phyloP scores from a whole-genome alignment of 345 rosid species.

The Gossypium bickii region DNA sequence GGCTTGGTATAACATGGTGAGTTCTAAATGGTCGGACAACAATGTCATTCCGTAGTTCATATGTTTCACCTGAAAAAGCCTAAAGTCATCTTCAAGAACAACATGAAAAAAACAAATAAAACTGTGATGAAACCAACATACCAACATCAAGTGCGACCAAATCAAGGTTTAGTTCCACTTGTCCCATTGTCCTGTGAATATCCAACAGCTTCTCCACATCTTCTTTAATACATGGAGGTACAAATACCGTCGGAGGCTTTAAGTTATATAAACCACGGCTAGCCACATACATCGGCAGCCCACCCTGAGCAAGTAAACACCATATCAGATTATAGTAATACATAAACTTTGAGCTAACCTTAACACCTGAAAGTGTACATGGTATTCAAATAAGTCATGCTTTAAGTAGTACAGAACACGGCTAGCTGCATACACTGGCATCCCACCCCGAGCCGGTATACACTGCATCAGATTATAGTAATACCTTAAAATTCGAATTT shows the following conservation, averaged over 20 bases:
- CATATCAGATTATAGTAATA: neutral
- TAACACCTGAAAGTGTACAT: no score
- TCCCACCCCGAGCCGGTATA: constrained; percentile 51
- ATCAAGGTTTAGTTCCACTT: constrained; percentile 75
- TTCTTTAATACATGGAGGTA: constrained; percentile 76
- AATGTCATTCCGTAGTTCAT: constrained; percentile 75
- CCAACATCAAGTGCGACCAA: constrained; percentile 76
- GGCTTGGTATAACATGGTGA: constrained; percentile 86
- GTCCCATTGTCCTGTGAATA: constrained; percentile 74
- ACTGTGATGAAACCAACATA: constrained; percentile 27
- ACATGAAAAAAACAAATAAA: neutral
- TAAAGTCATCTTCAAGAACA: constrained; percentile 13
- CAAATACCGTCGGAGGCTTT: constrained; percentile 81
- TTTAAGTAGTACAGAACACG: no score
- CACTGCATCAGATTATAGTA: neutral
- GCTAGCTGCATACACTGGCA: no score
- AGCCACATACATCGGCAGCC: constrained; percentile 87
- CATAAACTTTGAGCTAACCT: no score
- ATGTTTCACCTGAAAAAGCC: constrained; percentile 70
- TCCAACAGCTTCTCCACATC: constrained; percentile 86
- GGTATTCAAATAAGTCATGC: no score
- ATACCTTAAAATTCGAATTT: no score
- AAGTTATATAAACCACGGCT: constrained; percentile 82
- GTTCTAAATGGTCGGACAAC: constrained; percentile 86
- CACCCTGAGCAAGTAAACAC: constrained; percentile 45